Conservation (phyloP, 352 stramenopile species). For the Plasmopara halstedii region DNA sequence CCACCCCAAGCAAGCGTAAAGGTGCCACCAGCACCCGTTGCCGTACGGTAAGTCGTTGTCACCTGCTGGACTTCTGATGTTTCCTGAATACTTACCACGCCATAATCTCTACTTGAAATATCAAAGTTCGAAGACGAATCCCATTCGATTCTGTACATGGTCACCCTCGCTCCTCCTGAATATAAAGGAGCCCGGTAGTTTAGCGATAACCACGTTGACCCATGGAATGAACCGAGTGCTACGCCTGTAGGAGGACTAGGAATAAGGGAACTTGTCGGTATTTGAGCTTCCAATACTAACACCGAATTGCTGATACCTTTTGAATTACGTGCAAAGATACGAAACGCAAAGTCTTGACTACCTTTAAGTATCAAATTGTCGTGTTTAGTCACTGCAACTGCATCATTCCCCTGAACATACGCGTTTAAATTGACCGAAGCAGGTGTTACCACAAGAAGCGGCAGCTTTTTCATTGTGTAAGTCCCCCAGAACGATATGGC, state of each 20-base stretch:
- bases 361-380: constrained; percentile 45
- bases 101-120: constrained; percentile 75
- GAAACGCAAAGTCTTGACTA: constrained; percentile 44
- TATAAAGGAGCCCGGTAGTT: constrained; percentile 79
- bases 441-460: constrained; percentile 27
- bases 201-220: constrained; percentile 65
- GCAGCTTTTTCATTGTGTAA: constrained; percentile 48
- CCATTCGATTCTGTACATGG: constrained; percentile 90
- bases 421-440: constrained; percentile 12
- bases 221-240: constrained; percentile 67
- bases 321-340: constrained; percentile 52
- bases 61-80: constrained; percentile 89
- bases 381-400: constrained; percentile 44
- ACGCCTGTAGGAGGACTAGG: constrained; percentile 72
- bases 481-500: constrained; percentile 84
- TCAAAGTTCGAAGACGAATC: constrained; percentile 83
- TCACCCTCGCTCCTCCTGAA: constrained; percentile 84
- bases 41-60: constrained; percentile 51
- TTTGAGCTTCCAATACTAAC: constrained; percentile 29
- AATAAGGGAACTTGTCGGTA: constrained; percentile 49
- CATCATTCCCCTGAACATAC: constrained; percentile 40
- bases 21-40: constrained; percentile 53
- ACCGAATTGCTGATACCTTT: constrained; percentile 44
- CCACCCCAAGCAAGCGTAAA: constrained; percentile 92
- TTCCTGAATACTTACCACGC: constrained; percentile 79